Evolutionary conservation across 1,284 basidiomycete species (phyloP), one percentile per base, ranked within the genome.

Genomic region (Trametes polyzona): DNA sequence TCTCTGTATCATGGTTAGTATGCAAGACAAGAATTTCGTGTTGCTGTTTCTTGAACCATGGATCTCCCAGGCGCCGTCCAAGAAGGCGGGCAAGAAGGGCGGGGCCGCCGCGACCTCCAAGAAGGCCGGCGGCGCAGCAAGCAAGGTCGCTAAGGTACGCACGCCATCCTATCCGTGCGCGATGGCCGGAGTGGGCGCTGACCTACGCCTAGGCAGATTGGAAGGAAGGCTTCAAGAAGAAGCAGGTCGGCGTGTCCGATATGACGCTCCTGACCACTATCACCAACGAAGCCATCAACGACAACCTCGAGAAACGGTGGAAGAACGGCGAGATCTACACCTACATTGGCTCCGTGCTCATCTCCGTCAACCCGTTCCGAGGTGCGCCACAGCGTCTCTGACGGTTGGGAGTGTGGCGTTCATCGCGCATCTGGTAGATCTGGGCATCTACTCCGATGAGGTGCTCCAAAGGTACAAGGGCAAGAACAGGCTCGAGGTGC

Each of bases 171-270:
- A 3, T 17, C 30, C 40, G 8, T 9, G 3, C 48, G 11, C 27
- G 16, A 39, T 10, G 21, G 4, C 30, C 23, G 11, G 26, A 23
- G 27, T 11, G 5, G 23, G 43, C 37, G 9, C 40, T 40, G 32
- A 26, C 3, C 21, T 5, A 16, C 11, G 21, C 16, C 16, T 57
- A 97, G 94, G 95, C 95, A 53, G 95, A 97, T 72, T 98, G 95
- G 95, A 95, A 95, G 73, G 95, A 97, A 70, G 93, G 94, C 16
- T 96, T 97, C 82, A 95, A 94, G 87, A 97, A 96, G 86, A 96
- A 96, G 77, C 87, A 92, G 75, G 93, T 96, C 55, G 97, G 97
- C 58, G 96, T 99, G 55, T 90, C 94, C 51, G 97, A 99, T 78
- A 99, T 99, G 97, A 99, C 97, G 9, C 78, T 99, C 60, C 81